Conservation (phyloP, 2,329 filamentous ascomycete genomes). For the Aspergillus sp. region DNA sequence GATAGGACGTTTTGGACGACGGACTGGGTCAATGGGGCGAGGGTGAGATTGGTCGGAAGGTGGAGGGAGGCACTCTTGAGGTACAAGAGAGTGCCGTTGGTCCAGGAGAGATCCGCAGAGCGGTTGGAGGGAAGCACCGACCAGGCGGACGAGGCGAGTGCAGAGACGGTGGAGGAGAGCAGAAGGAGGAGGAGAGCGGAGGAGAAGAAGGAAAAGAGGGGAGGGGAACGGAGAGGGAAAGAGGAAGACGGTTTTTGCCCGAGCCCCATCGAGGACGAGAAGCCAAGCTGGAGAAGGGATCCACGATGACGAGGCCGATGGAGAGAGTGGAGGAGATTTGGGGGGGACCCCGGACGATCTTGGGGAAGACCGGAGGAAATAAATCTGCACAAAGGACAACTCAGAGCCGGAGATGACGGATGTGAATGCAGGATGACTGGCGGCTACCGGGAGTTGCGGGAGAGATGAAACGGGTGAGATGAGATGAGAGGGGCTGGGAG, state of each 20-base stretch:
- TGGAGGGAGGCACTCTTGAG: conserved; percentile 20
- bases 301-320: conserved; percentile 24
- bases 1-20: conserved; percentile 17
- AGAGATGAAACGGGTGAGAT: neutral
- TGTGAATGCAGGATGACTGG: neutral
- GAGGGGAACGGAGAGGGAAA: conserved; percentile 7
- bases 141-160: conserved; percentile 16
- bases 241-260: conserved; percentile 10
- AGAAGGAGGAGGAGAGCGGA: conserved; percentile 10
- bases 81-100: conserved; percentile 19
- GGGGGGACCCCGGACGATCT: conserved; percentile 17
- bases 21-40: conserved; percentile 27
- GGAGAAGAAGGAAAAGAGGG: conserved; percentile 5
- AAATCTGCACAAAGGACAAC: too few species aligned
- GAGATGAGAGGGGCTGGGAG: neutral
- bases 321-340: conserved; percentile 15
- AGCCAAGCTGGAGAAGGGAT: conserved; percentile 16
- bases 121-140: conserved; percentile 29
- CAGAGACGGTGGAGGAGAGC: conserved; percentile 11
- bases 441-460: neutral
- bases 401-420: neutral
- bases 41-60: conserved; percentile 14
- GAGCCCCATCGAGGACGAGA: conserved; percentile 11
- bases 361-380: neutral
- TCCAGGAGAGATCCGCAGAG: conserved; percentile 22